Evolutionary conservation across 1,284 basidiomycete genomes (phyloP).

Genomic region (Thelephora terrestris): DNA sequence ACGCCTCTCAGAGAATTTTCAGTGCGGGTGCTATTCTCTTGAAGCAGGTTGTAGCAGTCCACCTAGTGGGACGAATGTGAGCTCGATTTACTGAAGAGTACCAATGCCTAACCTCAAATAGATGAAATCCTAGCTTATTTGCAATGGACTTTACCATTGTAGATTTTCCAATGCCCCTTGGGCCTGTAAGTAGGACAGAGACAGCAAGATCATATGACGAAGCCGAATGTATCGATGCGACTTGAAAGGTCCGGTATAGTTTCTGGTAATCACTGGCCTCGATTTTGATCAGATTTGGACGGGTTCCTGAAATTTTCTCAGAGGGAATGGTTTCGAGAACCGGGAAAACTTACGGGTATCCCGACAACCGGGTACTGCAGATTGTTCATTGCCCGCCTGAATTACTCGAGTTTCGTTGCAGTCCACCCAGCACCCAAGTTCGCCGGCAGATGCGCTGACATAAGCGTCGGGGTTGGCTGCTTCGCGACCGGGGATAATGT

Average conservation of each 20-base stretch:
- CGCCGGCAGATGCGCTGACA: slow-evolving; percentile 44
- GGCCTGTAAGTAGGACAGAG: slow-evolving; percentile 66
- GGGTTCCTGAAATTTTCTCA: not conserved
- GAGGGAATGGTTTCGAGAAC: not conserved
- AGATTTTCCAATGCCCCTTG: slow-evolving; percentile 68
- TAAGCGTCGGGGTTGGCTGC: slow-evolving; percentile 32
- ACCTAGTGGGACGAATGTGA: slow-evolving; percentile 38
- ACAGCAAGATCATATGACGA: slow-evolving; percentile 51
- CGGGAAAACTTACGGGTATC: slow-evolving; percentile 31
- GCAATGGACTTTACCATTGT: slow-evolving; percentile 51
- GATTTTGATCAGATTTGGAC: not conserved
- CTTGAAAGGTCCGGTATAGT: slow-evolving; percentile 42
- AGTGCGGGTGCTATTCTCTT: slow-evolving; percentile 74
- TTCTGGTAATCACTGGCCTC: slow-evolving; percentile 18
- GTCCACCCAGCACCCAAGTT: slow-evolving; percentile 85
- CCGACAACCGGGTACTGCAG: slow-evolving; percentile 48
- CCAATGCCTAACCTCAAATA: slow-evolving; percentile 55
- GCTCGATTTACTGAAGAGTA: not conserved
- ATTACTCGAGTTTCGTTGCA: slow-evolving; percentile 61
- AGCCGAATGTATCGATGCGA: slow-evolving; percentile 44
- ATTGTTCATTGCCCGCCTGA: slow-evolving; percentile 71
- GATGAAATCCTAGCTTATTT: slow-evolving; percentile 59
- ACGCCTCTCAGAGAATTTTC: slow-evolving; percentile 68
- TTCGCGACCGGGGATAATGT: slow-evolving; percentile 29
- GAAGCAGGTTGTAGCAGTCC: slow-evolving; percentile 79